These are phyloP conservation scores for Ensete glaucum DNA, from an alignment of 176 grass and related monocot species.

Conservation along the genomic window DNA sequence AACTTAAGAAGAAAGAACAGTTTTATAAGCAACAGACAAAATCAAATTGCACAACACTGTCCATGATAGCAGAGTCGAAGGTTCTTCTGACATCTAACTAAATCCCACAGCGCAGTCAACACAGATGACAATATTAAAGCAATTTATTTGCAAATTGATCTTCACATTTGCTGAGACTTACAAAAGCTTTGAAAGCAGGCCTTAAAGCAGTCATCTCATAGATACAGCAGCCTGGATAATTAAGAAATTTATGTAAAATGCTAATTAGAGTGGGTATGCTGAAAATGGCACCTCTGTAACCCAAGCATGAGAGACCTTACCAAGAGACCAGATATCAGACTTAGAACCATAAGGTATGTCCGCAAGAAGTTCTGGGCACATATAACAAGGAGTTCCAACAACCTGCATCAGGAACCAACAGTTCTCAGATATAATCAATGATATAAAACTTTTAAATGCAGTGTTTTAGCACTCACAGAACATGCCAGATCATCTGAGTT, in stretches of 20 bases:
- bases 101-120: too few species aligned
- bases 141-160: slow-evolving; percentile 1
- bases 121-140: not conserved
- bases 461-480: slow-evolving; percentile 52
- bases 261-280: not conserved
- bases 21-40: too few species aligned
- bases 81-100: too few species aligned
- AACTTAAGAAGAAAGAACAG: too few species aligned
- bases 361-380: slow-evolving; percentile 95
- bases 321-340: slow-evolving; percentile 94
- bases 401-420: slow-evolving; percentile 38
- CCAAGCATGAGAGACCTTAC: slow-evolving; percentile 19
- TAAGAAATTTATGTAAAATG: slow-evolving; percentile 5
- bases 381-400: slow-evolving; percentile 88
- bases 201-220: slow-evolving; percentile 92
- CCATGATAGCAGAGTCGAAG: too few species aligned
- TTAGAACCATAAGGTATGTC: slow-evolving; percentile 97
- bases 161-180: slow-evolving; percentile 32
- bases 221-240: slow-evolving; percentile 83
- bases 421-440: not conserved
- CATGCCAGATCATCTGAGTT: slow-evolving; percentile 81
- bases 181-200: slow-evolving; percentile 94
- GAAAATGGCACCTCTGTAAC: not conserved
- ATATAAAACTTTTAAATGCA: not conserved
- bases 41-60: too few species aligned